Percentiles rank a stretch among this genome's conserved stretches.
Evolutionary conservation across 2,329 filamentous ascomycete species (phyloP).

Genomic region (Ascochyta pisi): DNA sequence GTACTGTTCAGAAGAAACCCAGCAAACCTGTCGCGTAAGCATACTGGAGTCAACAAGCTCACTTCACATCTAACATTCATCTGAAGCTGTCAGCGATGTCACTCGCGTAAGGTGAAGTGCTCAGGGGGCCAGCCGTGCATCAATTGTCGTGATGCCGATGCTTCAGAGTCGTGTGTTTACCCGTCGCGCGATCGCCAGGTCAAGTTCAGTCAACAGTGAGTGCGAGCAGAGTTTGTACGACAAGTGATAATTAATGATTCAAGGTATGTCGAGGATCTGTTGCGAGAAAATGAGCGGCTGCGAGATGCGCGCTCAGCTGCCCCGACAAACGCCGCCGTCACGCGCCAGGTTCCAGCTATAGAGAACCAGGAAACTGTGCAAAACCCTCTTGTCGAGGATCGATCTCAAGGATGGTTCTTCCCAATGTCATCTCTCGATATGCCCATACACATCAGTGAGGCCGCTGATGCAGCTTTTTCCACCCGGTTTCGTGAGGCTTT

Average conservation of each 20-base stretch:
- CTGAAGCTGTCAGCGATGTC: constrained; percentile 34
- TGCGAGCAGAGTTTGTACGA: not conserved
- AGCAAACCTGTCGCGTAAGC: constrained; percentile 16
- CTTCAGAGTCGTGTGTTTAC: constrained; percentile 31
- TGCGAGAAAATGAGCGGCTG: constrained; percentile 41
- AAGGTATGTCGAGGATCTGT: constrained; percentile 38
- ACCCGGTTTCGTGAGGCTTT: constrained; percentile 47
- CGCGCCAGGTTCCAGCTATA: not conserved
- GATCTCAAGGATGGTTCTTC: constrained; percentile 44
- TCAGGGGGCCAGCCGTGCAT: constrained; percentile 44
- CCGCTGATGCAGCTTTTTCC: constrained; percentile 49
- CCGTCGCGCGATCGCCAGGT: constrained; percentile 39
- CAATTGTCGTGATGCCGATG: constrained; percentile 32
- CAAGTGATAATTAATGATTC: not conserved
- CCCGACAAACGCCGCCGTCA: not conserved
- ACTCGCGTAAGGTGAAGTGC: constrained; percentile 45
- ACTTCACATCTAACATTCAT: not conserved
- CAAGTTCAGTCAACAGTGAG: constrained; percentile 38
- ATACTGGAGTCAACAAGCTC: not conserved
- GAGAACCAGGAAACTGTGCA: constrained; percentile 35
- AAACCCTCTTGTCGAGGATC: constrained; percentile 47
- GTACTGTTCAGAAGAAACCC: not conserved
- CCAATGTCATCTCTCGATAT: constrained; percentile 39
- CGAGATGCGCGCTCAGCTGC: constrained; percentile 9
- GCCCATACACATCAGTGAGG: constrained; percentile 48